phyloP scores from a whole-genome alignment of 805 yeast genomes.

The Schwanniomyces polymorphus region DNA sequence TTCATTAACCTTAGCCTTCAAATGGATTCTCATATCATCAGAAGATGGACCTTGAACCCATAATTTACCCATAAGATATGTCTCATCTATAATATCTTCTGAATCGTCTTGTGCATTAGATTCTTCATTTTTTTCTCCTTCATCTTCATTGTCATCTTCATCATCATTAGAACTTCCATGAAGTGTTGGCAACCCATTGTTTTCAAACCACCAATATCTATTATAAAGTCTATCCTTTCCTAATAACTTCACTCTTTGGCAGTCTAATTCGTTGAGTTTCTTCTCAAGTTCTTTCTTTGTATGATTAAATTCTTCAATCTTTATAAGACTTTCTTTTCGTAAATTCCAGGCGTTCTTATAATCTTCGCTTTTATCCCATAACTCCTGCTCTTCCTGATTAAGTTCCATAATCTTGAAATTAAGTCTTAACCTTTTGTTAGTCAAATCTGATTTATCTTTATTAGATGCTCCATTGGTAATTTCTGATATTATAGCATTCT shows the following conservation, averaged over 20 bases:
- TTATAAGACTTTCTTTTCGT: conserved; percentile 41
- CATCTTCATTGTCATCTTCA: conserved; percentile 42
- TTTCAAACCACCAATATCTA: conserved; percentile 95
- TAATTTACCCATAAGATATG: conserved; percentile 76
- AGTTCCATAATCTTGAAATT: conserved; percentile 37
- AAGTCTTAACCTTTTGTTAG: conserved; percentile 20
- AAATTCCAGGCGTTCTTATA: conserved; percentile 44
- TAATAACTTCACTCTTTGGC: conserved; percentile 70
- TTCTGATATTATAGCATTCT: conserved; percentile 22
- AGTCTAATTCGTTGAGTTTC: conserved; percentile 65
- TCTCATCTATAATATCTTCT: conserved; percentile 49
- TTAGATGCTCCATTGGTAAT: conserved; percentile 11
- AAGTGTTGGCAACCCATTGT: conserved; percentile 70
- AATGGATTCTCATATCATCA: conserved; percentile 38
- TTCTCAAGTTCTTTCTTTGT: conserved; percentile 58
- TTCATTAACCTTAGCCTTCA: conserved; percentile 9
- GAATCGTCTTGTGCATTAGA: conserved; percentile 41
- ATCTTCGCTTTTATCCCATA: conserved; percentile 41
- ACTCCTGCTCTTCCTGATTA: conserved; percentile 35
- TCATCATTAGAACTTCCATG: conserved; percentile 38
- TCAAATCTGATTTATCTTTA: not conserved
- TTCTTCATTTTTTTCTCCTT: conserved; percentile 15
- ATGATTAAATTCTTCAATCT: conserved; percentile 46
- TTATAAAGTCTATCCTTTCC: conserved; percentile 86
- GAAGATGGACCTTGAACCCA: conserved; percentile 90